Evolutionary conservation across 345 rosid genomes (phyloP), one percentile per base, ranked within the genome.

Genomic region (Fremontodendron californicum): DNA sequence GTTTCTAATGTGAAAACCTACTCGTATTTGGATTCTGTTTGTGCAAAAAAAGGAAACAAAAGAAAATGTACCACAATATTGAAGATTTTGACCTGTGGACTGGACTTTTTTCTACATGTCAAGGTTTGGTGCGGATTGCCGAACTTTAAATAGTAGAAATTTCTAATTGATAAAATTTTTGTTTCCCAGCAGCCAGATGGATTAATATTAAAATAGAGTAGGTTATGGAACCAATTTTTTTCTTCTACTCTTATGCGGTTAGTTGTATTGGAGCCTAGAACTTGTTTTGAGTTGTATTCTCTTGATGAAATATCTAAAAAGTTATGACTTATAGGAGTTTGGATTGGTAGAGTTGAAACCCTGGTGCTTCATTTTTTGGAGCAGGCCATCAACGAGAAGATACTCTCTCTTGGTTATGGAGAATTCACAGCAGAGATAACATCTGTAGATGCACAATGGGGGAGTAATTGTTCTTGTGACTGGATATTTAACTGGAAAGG

Each of bases 351-450:
- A 10, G 51, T 10, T 48, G 75, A n/a, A 31, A 9, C 39, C 52
- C 2, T 9, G 21, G 29, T 67, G 76, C 63, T 21, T 51, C 60
- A 60, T 9, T 35, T 43, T 72, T 13, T 79, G 67, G 81, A 52
- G 65, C 88, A 94, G 99, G 99, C 87, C 67, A 95, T 95, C 76
- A 85, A 90, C 76, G 89, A 89, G 83, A 90, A 89, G 92, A 93
- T 95, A 75, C 70, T 88, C 62, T 86, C 94, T 2, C 85, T 87
- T 77, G 86, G 86, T n/a, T 81, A 81, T 82, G 92, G 87, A 74
- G 86, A 87, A 49, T 81, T 82, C 67, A 70, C 69, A 8, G 90
- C 91, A 10, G 91, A 93, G 82, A 89, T 95, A 57, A 63, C 82
- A 40, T 87, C 94, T 3, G 92, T 92, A 51, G 97, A 90, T 73